phyloP scores from a whole-genome alignment of 495 filamentous ascomycete species.

The Neurospora sp. region DNA sequence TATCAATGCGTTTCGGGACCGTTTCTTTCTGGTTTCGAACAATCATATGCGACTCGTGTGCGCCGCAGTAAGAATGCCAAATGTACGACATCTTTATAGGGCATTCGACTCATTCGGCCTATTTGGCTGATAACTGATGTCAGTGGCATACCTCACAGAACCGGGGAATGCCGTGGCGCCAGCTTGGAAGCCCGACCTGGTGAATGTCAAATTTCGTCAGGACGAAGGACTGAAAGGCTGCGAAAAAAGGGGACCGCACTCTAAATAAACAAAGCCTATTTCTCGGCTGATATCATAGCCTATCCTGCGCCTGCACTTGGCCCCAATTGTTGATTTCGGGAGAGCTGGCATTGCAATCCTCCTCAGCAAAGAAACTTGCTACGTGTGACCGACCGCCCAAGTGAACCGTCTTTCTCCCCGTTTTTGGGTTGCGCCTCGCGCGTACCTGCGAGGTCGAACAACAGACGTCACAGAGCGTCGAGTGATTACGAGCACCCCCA shows the following conservation, averaged over 20 bases:
- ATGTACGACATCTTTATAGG: not conserved
- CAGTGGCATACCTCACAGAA: not conserved
- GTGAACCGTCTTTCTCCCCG: constrained; percentile 1
- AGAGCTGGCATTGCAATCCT: not conserved
- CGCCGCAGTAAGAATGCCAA: not conserved
- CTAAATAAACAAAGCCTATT: not conserved
- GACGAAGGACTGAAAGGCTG: not conserved
- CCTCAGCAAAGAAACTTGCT: constrained; percentile 4
- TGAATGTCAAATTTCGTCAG: not conserved
- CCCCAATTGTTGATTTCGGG: not conserved
- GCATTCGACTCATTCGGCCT: not conserved
- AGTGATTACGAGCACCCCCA: constrained; percentile 5
- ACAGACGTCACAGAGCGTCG: constrained; percentile 12
- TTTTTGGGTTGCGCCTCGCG: not conserved
- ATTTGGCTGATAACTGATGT: not conserved
- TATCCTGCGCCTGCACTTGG: not conserved
- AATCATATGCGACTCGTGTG: not conserved
- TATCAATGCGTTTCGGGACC: not conserved
- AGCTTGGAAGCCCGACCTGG: not conserved
- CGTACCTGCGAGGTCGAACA: constrained; percentile 5
- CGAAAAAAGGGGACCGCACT: not conserved
- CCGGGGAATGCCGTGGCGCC: not conserved
- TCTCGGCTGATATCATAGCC: not conserved
- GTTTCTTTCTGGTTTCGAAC: not conserved
- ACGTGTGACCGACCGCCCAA: not conserved